Evolutionary conservation across 768 basidiomycete genomes (phyloP).

Genomic region (Agrocybe pediades): DNA sequence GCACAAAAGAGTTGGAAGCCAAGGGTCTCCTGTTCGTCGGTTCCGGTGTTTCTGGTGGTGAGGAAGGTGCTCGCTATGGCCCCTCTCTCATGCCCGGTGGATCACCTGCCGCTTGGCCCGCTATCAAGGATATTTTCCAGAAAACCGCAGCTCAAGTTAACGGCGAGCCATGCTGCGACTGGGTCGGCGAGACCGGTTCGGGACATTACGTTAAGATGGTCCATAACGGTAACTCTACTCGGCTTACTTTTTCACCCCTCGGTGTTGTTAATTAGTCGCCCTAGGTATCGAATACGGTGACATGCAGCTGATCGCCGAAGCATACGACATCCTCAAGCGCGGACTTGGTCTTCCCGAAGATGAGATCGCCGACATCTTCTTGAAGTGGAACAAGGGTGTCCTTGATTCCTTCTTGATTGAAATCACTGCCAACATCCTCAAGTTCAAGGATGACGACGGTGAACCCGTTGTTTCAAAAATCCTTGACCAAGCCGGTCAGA

Average conservation of each 20-base stretch:
- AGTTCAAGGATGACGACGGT: constrained; percentile 96
- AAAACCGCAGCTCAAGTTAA: constrained; percentile 93
- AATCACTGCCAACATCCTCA: constrained; percentile 96
- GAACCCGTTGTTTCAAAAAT: constrained; percentile 91
- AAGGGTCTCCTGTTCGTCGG: constrained; percentile 98
- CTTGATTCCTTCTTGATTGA: constrained; percentile 99
- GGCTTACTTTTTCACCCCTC: constrained; percentile 5
- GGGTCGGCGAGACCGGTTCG: constrained; percentile 95
- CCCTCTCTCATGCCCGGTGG: constrained; percentile 99
- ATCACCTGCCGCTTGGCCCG: constrained; percentile 89
- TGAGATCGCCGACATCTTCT: constrained; percentile 95
- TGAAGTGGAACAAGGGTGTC: constrained; percentile 97
- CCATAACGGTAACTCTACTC: constrained; percentile 72
- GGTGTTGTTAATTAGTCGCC: constrained; percentile 11
- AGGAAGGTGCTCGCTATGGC: constrained; percentile 96
- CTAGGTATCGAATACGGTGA: constrained; percentile 99
- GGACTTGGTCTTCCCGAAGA: constrained; percentile 84
- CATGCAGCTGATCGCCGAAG: constrained; percentile 99
- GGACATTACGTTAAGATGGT: constrained; percentile 99
- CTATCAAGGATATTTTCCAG: constrained; percentile 99
- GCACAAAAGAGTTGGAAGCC: constrained; percentile 86
- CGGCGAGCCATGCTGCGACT: constrained; percentile 98
- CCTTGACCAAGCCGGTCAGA: constrained; percentile 95
- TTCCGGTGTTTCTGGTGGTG: constrained; percentile 98
- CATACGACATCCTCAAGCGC: constrained; percentile 97